Evolutionary conservation across 306 rosid genomes (phyloP).

Genomic region (Vigna reflexopilosa): DNA sequence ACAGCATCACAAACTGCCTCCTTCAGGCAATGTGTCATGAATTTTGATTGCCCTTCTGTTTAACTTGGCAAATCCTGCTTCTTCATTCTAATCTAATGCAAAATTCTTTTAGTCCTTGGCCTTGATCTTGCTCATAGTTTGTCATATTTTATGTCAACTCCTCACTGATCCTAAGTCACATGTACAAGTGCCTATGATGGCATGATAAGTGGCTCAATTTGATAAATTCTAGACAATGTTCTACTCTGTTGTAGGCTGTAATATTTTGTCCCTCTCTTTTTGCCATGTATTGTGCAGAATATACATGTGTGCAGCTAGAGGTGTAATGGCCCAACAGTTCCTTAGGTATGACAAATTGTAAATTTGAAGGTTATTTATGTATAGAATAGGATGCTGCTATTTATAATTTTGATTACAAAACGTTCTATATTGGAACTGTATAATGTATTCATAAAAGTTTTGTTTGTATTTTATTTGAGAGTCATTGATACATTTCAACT

Average conservation of each 20-base stretch:
- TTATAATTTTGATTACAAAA: constrained; percentile 32
- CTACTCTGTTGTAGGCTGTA: constrained; percentile 49
- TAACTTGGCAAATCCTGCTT: constrained; percentile 42
- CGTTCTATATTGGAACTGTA: constrained; percentile 20
- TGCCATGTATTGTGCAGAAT: constrained; percentile 59
- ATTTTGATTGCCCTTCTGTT: constrained; percentile 42
- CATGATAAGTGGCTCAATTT: constrained; percentile 49
- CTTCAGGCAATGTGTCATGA: constrained; percentile 45
- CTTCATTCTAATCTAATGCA: constrained; percentile 49
- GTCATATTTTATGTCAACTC: constrained; percentile 35
- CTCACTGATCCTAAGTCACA: constrained; percentile 46
- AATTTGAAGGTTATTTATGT: constrained; percentile 48
- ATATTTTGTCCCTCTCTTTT: constrained; percentile 38
- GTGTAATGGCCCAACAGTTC: constrained; percentile 42
- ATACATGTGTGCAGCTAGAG: constrained; percentile 48
- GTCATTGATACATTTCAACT: constrained; percentile 22
- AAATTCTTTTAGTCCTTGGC: constrained; percentile 50
- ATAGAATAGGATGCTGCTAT: constrained; percentile 43
- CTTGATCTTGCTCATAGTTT: constrained; percentile 41
- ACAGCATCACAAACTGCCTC: constrained; percentile 39
- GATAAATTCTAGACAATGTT: constrained; percentile 40
- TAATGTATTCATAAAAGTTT: constrained; percentile 42
- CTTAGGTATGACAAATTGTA: constrained; percentile 49
- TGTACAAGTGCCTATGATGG: constrained; percentile 44
- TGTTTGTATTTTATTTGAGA: constrained; percentile 40